Percentiles rank a stretch among this genome's conserved stretches.
These are phyloP conservation scores for Ocimum tenuiflorum DNA, from an alignment of 257 asterid genomes.

Conservation along the genomic window DNA sequence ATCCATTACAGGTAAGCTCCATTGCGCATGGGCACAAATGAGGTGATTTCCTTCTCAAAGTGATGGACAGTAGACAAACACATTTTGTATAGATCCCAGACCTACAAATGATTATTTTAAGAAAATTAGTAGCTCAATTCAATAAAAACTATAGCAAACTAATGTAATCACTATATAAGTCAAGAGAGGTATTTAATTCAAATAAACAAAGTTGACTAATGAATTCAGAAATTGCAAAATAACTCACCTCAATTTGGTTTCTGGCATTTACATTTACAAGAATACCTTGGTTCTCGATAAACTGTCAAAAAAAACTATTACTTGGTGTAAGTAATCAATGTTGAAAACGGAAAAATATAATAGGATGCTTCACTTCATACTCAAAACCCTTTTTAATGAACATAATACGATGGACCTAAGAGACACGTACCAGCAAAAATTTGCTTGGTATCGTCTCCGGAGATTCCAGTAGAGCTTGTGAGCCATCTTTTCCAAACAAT, in stretches of 20 bases:
- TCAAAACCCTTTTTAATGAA: neutral
- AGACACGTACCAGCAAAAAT: slow-evolving; percentile 50
- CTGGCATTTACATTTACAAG: slow-evolving; percentile 61
- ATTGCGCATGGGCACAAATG: slow-evolving; percentile 46
- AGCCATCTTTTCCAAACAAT: slow-evolving; percentile 67
- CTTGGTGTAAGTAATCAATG: slow-evolving; percentile 7
- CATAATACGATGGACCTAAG: neutral
- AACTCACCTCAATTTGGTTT: slow-evolving; percentile 70
- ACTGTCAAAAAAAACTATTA: slow-evolving; percentile 45
- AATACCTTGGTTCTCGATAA: slow-evolving; percentile 60
- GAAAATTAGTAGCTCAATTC: slow-evolving; percentile 4
- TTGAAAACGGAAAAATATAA: neutral
- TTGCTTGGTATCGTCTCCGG: slow-evolving; percentile 55
- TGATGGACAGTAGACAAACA: slow-evolving; percentile 44
- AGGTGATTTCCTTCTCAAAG: slow-evolving; percentile 57
- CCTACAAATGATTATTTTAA: slow-evolving; percentile 38
- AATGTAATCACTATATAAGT: neutral
- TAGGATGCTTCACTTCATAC: neutral
- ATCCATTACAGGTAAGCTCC: slow-evolving; percentile 59
- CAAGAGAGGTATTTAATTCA: neutral
- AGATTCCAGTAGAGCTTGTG: slow-evolving; percentile 68
- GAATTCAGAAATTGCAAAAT: neutral
- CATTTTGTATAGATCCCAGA: slow-evolving; percentile 72
- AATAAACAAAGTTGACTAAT: too few species aligned
- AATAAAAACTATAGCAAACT: neutral